Base-by-base conservation (phyloP, 1,284 basidiomycete genomes). In the Cystobasidium slooffiae region DNA sequence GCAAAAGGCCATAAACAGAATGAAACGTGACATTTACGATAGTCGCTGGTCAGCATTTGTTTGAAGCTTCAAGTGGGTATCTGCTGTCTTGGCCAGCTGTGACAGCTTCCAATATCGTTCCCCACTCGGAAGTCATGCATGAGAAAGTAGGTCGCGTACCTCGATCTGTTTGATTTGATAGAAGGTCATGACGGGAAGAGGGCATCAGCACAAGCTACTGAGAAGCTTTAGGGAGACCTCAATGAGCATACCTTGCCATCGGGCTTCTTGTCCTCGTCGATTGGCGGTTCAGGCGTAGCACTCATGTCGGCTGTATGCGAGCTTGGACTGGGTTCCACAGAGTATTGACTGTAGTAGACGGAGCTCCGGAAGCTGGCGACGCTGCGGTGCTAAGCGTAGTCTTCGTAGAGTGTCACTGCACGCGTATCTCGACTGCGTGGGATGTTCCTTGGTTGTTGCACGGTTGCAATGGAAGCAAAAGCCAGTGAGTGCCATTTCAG, bases 221-320 rank as follows among this genome's bases (percentile, higher is more conserved):
- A 7, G 9, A 14, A 66, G 24, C 18, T 9, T 37, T 12, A 24
- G 10, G 12, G 31, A 41, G 9, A 6, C 10, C 18, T 20, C 37
- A 39, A n/a, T 9, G 43, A 16, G 14, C 12, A 59, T 10, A 14
- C n/a, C 56, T 41, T 39, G 22, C 69, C 37, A 31, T 64, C 69
- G 47, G 63, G 63, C 49, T 39, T 58, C 69, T 70, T 70, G 24
- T 70, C 69, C 39, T 51, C 47, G 20, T 72, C 24, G 18, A 41
- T 24, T 7, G 31, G 6, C 47, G 68, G 68, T 62, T 59, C 47
- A 20, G 55, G 53, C 22, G 68, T 59, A 37, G 59, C 69, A 58
- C 68, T 78, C 78, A 79, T 79, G 20, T 20, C 46, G 67, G 77
- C 67, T 8, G 76, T 79, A 41, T 76, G 75, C 4, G 77, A 78